Conservation (phyloP, 768 basidiomycete genomes). For the Lepiota brunneoincarnata region DNA sequence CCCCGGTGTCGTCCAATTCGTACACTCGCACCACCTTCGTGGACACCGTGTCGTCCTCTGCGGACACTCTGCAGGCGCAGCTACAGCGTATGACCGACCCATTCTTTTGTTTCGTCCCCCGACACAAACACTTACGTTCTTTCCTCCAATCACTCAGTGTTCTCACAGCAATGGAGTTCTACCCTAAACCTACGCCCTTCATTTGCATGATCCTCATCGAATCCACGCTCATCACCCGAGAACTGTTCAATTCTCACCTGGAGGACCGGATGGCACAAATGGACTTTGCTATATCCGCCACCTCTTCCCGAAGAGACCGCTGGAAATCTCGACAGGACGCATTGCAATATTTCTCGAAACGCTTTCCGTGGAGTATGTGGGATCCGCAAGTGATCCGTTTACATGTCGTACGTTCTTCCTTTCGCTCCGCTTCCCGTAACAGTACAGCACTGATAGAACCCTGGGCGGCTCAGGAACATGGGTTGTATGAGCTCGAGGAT, state of each 20-base stretch:
- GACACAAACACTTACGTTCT: background rate
- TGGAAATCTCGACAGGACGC: conserved; percentile 44
- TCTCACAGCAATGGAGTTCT: conserved; percentile 33
- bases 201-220: conserved; percentile 42
- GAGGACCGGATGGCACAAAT: conserved; percentile 37
- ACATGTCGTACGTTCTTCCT: conserved; percentile 35
- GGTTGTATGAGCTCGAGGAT: conserved; percentile 25
- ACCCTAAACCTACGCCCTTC: conserved; percentile 25
- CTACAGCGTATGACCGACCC: conserved; percentile 33
- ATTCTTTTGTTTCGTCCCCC: background rate
- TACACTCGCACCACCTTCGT: conserved; percentile 25
- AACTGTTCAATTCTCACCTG: conserved; percentile 32
- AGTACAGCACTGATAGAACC: no score
- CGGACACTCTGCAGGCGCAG: conserved; percentile 45
- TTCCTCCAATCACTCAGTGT: conserved; percentile 23
- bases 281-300: conserved; percentile 33
- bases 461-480: conserved; percentile 39
- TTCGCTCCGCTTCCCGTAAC: background rate
- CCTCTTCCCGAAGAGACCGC: conserved; percentile 31
- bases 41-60: conserved; percentile 36
- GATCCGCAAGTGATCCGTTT: conserved; percentile 36
- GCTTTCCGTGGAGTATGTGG: conserved; percentile 46
- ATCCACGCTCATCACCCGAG: conserved; percentile 37
- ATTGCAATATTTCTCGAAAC: conserved; percentile 36
- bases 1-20: conserved; percentile 31